Percentiles rank a stretch among this genome's conserved stretches.
Evolutionary conservation across 2,329 filamentous ascomycete genomes (phyloP).

Genomic region (Juglanconis juglandina): DNA sequence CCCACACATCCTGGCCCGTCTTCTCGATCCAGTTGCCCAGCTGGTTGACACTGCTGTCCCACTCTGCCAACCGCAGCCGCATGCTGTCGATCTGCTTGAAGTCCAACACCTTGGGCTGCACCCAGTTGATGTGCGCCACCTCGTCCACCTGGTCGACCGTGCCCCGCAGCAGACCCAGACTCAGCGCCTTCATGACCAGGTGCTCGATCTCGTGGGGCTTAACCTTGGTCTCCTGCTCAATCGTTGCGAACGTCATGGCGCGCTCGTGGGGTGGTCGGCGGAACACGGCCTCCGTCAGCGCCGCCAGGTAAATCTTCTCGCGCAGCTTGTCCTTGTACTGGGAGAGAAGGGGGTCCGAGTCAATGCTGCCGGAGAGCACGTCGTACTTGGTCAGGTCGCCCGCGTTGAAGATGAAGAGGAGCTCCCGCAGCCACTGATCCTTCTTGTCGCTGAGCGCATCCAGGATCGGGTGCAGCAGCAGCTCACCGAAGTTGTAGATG

Average conservation of each 20-base stretch:
- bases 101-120: conserved; percentile 96
- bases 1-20: conserved; percentile 93
- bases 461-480: conserved; percentile 94
- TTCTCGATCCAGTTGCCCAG: conserved; percentile 96
- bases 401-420: conserved; percentile 97
- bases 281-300: conserved; percentile 94
- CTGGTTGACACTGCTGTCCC: conserved; percentile 94
- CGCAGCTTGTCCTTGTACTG: conserved; percentile 81
- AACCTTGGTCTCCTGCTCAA: conserved; percentile 90
- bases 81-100: conserved; percentile 93
- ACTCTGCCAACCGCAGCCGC: conserved; percentile 82
- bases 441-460: conserved; percentile 70
- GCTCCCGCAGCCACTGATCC: conserved; percentile 84
- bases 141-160: conserved; percentile 96
- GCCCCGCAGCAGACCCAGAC: conserved; percentile 81
- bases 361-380: conserved; percentile 74
- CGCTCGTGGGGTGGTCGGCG: conserved; percentile 92
- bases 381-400: conserved; percentile 89
- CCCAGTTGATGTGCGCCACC: conserved; percentile 95
- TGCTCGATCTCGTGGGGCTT: conserved; percentile 91
- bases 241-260: conserved; percentile 85
- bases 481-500: conserved; percentile 99
- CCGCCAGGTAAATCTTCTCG: conserved; percentile 97
- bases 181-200: conserved; percentile 98
- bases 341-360: conserved; percentile 73